A percentile compares a stretch with the other conserved stretches of the same genome.
phyloP scores from a whole-genome alignment of 768 basidiomycete genomes.

The Phylloporus sp. region DNA sequence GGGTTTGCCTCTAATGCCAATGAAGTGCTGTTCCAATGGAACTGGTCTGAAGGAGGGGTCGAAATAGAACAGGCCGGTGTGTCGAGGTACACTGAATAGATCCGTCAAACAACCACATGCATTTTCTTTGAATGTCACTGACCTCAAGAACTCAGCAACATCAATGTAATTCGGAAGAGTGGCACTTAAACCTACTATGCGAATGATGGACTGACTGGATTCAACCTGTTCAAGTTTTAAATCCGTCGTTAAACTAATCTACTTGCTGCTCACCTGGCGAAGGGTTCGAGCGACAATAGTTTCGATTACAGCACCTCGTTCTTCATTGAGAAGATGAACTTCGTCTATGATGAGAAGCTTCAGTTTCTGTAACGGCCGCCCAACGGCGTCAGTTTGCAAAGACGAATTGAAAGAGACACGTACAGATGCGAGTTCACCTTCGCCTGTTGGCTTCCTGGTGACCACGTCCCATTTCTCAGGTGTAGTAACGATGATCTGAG shows the following conservation, averaged over 20 bases:
- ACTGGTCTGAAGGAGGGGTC: constrained; percentile 96
- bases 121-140: constrained; percentile 8
- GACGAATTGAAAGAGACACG: constrained; percentile 21
- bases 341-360: constrained; percentile 97
- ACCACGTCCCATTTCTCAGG: constrained; percentile 99
- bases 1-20: constrained; percentile 88
- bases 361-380: constrained; percentile 53
- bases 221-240: constrained; percentile 60
- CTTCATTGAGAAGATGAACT: constrained; percentile 94
- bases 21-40: constrained; percentile 94
- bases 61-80: constrained; percentile 92
- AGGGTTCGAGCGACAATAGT: constrained; percentile 95
- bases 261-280: constrained; percentile 55
- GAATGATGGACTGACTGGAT: constrained; percentile 91
- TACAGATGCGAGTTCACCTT: constrained; percentile 93
- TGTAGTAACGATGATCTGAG: constrained; percentile 97
- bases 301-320: constrained; percentile 96
- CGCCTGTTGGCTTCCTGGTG: constrained; percentile 92
- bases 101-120: background rate
- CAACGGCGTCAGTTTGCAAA: background rate
- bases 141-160: constrained; percentile 93
- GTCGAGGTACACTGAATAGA: constrained; percentile 68
- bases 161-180: constrained; percentile 97
- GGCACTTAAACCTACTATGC: constrained; percentile 93
- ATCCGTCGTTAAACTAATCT: background rate